phyloP scores from a whole-genome alignment of 176 grass and related monocot species.

The Musa troglodytarum region DNA sequence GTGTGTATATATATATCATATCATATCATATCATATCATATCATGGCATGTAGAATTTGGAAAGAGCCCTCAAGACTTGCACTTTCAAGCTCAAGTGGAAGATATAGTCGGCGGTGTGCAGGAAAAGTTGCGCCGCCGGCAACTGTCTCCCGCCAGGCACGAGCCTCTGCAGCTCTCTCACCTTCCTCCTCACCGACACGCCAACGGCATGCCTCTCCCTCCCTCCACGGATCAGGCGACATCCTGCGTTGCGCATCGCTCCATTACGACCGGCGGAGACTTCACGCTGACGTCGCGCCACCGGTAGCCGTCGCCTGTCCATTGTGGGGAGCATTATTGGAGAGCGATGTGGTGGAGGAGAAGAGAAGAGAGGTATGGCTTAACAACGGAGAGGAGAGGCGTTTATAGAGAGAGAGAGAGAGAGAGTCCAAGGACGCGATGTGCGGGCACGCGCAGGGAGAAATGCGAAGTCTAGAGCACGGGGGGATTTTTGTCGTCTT shows the following conservation, averaged over 20 bases:
- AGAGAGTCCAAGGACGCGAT: constrained; percentile 25
- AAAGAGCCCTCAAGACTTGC: constrained; percentile 53
- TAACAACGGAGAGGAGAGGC: neutral
- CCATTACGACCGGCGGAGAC: neutral
- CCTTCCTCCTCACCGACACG: constrained; percentile 33
- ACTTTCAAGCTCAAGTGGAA: constrained; percentile 44
- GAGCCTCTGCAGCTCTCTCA: constrained; percentile 77
- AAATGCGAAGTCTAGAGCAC: no score
- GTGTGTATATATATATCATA: no score
- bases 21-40: neutral
- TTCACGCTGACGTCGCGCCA: no score
- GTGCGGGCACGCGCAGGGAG: no score
- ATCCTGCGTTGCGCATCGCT: neutral
- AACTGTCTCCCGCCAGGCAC: constrained; percentile 44
- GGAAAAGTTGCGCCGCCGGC: constrained; percentile 54
- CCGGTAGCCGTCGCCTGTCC: no score
- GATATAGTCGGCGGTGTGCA: constrained; percentile 71
- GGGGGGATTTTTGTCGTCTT: no score
- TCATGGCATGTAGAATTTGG: constrained; percentile 33
- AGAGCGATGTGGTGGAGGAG: neutral
- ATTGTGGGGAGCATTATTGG: no score
- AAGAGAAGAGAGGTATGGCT: constrained; percentile 6
- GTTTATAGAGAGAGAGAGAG: constrained; percentile 4
- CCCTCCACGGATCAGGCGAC: neutral
- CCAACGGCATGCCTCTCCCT: neutral